These are phyloP conservation scores for Lactarius indigo DNA, from an alignment of 768 basidiomycete species.

Conservation along the genomic window DNA sequence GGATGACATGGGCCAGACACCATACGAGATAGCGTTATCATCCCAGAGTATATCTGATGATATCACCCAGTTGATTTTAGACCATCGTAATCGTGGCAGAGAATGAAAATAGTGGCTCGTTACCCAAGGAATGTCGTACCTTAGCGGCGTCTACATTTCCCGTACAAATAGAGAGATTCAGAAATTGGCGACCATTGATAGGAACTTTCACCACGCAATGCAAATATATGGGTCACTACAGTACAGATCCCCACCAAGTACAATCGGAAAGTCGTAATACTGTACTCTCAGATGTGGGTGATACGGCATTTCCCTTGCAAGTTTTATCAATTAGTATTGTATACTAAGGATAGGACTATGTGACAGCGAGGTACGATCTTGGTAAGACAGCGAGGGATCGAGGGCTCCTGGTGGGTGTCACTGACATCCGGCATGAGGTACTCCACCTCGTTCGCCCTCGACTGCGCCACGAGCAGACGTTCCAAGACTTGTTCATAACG, in stretches of 20 bases:
- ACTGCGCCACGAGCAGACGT: conserved; percentile 63
- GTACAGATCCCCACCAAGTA: too few relatives aligned
- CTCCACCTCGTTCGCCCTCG: conserved; percentile 78
- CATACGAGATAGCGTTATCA: not conserved
- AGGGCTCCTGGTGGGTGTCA: not conserved
- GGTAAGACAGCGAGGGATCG: not conserved
- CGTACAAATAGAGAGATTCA: too few relatives aligned
- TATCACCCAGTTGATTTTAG: not conserved
- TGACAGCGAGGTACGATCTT: not conserved
- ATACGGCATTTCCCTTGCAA: not conserved
- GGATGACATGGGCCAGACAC: not conserved
- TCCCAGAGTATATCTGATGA: not conserved
- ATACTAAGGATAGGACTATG: not conserved
- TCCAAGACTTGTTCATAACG: too few relatives aligned
- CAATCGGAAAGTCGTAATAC: too few relatives aligned
- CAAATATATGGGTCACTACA: too few relatives aligned
- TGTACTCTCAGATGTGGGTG: not conserved
- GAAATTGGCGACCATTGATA: not conserved
- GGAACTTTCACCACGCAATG: not conserved
- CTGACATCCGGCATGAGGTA: not conserved
- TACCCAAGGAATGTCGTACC: not conserved
- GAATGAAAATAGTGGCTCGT: not conserved
- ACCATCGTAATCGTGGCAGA: not conserved
- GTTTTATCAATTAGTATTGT: too few relatives aligned
- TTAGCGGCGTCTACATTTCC: not conserved